Conservation (phyloP, 495 filamentous ascomycete genomes). For the Chaetomium fimeti region DNA sequence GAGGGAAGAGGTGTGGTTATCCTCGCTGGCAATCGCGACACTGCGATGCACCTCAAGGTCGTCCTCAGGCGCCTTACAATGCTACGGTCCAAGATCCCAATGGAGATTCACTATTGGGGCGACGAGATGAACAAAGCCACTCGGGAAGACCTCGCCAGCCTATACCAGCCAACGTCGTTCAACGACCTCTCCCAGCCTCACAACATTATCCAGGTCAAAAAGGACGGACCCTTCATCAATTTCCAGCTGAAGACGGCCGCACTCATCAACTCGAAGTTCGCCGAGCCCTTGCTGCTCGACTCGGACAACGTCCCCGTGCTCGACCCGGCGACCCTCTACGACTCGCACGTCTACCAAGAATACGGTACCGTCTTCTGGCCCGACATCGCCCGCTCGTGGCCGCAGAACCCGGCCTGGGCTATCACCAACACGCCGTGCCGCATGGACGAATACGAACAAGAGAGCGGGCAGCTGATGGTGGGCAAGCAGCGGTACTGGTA, state of each 20-base stretch:
- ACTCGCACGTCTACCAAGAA: slow-evolving; percentile 29
- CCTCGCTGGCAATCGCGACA: slow-evolving; percentile 30
- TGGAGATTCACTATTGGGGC: slow-evolving; percentile 37
- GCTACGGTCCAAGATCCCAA: slow-evolving; percentile 26
- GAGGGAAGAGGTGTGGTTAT: slow-evolving; percentile 34
- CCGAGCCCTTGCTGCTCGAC: slow-evolving; percentile 19
- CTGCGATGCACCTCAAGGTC: slow-evolving; percentile 28
- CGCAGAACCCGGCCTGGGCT: slow-evolving; percentile 34
- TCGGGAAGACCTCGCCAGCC: slow-evolving; percentile 14
- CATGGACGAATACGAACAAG: slow-evolving; percentile 34
- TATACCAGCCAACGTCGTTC: slow-evolving; percentile 28
- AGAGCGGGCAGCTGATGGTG: slow-evolving; percentile 34
- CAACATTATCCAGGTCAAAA: slow-evolving; percentile 30
- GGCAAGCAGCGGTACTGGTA: slow-evolving; percentile 31
- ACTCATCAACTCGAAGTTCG: slow-evolving; percentile 14
- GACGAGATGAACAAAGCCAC: slow-evolving; percentile 26
- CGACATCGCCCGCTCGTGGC: slow-evolving; percentile 33
- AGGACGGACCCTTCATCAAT: slow-evolving; percentile 25
- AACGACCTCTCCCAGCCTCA: slow-evolving; percentile 31
- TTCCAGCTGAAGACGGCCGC: slow-evolving; percentile 30
- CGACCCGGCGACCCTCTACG: slow-evolving; percentile 32
- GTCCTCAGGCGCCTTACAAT: slow-evolving; percentile 27
- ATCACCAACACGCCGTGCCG: slow-evolving; percentile 31
- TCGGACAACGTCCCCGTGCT: slow-evolving; percentile 26
- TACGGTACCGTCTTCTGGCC: slow-evolving; percentile 37